These are phyloP conservation scores for Penicillium tannophilum DNA, from an alignment of 495 filamentous ascomycete species.

Conservation along the genomic window DNA sequence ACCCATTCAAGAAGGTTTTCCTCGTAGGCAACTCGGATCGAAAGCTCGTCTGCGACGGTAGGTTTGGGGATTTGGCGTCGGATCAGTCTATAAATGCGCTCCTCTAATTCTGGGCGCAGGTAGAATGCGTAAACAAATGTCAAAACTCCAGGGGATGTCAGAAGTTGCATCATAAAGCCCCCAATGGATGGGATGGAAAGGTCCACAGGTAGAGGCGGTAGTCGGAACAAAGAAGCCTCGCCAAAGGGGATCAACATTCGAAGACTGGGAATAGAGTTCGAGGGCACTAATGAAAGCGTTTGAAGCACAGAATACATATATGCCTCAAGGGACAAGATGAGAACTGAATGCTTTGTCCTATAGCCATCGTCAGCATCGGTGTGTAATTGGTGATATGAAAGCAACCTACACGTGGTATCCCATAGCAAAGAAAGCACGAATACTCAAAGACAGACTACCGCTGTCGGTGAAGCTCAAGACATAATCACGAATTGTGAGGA, in stretches of 20 bases:
- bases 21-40: slow-evolving; percentile 48
- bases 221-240: slow-evolving; percentile 34
- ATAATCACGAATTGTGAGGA: slow-evolving; percentile 31
- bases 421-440: slow-evolving; percentile 35
- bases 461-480: slow-evolving; percentile 26
- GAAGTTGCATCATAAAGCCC: slow-evolving; percentile 26
- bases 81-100: slow-evolving; percentile 46
- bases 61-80: slow-evolving; percentile 50
- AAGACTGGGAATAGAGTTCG: slow-evolving; percentile 33
- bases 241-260: slow-evolving; percentile 42
- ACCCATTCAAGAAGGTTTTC: slow-evolving; percentile 54
- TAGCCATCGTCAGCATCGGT: slow-evolving; percentile 17
- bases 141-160: slow-evolving; percentile 38
- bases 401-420: slow-evolving; percentile 38
- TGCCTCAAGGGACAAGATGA: slow-evolving; percentile 46
- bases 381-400: background rate
- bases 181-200: slow-evolving; percentile 34
- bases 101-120: slow-evolving; percentile 44
- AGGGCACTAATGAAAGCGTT: slow-evolving; percentile 43
- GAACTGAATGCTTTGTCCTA: slow-evolving; percentile 40
- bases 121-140: slow-evolving; percentile 40
- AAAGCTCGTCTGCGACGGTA: slow-evolving; percentile 45
- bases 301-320: slow-evolving; percentile 55
- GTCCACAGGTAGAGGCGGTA: slow-evolving; percentile 34
- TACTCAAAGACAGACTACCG: slow-evolving; percentile 26